Evolutionary conservation across 1,284 basidiomycete genomes (phyloP), one percentile per base, ranked within the genome.

Genomic region (Schizophyllum commune): DNA sequence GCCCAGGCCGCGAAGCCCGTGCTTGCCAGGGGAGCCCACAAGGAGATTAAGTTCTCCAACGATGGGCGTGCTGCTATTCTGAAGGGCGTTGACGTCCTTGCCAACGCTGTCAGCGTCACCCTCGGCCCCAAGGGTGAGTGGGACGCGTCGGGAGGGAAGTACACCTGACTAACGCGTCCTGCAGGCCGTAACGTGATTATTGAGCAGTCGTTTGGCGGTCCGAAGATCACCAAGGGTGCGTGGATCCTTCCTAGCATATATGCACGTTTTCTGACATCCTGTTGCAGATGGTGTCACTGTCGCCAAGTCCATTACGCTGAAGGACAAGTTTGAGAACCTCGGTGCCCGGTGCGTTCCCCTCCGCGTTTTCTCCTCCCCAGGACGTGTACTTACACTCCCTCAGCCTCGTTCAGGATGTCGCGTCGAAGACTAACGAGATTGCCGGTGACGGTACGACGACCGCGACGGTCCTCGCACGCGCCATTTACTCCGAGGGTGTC

Each of bases 261-360:
- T 2, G n/a, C 34, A 47, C 21, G 47, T 34, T 27, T 27, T 60
- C 67, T 63, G 32, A 65, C 53, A 55, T 52, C 27, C 5, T 27
- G 61, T 56, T 55, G 17, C 64, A 91, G 95, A 98, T 74, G 96
- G 96, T 88, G 96, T 98, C 32, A 97, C 96, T 52, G 96, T 99
- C 54, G 96, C 96, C 64, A 98, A 97, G 82, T 82, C 94, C 22
- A 96, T 98, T 71, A 82, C 88, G 11, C 85, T 98, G 71, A 89
- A 98, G 79, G 95, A 98, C 87, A 97, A 96, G 79, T 98, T 98
- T 70, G 94, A 99, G 83, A 98, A 98, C 83, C 89, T 98, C 63
- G 95, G 96, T 75, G 96, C 96, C 72, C 90, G 94, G 90, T 94
- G 77, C 70, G 88, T 70, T 56, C 20, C 63, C 20, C 34, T 27